Evolutionary conservation across 1,139 yeast species (phyloP).

Genomic region (Saccharomyces hybrid): DNA sequence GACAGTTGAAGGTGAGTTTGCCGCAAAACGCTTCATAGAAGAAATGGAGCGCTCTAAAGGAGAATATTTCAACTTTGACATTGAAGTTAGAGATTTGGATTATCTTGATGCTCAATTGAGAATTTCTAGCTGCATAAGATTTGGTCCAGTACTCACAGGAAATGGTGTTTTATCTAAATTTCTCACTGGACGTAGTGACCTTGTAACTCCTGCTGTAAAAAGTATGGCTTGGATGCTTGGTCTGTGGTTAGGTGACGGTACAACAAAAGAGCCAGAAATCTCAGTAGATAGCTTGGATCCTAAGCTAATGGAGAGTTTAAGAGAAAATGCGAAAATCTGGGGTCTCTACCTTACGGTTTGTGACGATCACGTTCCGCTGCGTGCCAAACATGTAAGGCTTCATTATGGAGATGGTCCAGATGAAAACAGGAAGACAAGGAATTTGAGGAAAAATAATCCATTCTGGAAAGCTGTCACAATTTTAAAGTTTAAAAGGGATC

Average conservation of each 20-base stretch:
- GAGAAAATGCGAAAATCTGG: conserved; percentile 20
- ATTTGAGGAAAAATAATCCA: conserved; percentile 20
- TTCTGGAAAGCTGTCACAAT: conserved; percentile 20
- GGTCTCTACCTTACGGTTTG: conserved; percentile 21
- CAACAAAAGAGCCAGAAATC: conserved; percentile 23
- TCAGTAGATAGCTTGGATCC: conserved; percentile 27
- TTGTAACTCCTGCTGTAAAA: conserved; percentile 17
- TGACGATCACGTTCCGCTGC: conserved; percentile 15
- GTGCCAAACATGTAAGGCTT: conserved; percentile 24
- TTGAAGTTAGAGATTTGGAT: conserved; percentile 33
- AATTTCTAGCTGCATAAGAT: conserved; percentile 28
- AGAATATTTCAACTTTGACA: conserved; percentile 30
- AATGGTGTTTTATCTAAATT: conserved; percentile 23
- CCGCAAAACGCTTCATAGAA: conserved; percentile 12
- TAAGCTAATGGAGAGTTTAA: conserved; percentile 16
- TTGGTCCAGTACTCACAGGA: conserved; percentile 33
- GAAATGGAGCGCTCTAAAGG: conserved; percentile 11
- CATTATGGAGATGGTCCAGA: conserved; percentile 16
- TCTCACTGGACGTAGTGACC: conserved; percentile 18
- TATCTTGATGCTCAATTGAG: conserved; percentile 26
- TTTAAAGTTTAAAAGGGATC: conserved; percentile 17
- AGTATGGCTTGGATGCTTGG: conserved; percentile 33
- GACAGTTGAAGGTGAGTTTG: conserved; percentile 17
- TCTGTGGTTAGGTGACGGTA: conserved; percentile 28
- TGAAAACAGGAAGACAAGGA: conserved; percentile 12